Evolutionary conservation across 2,329 filamentous ascomycete species (phyloP), one percentile per base, ranked within the genome.

Genomic region (Rhynchosporium graminicola): DNA sequence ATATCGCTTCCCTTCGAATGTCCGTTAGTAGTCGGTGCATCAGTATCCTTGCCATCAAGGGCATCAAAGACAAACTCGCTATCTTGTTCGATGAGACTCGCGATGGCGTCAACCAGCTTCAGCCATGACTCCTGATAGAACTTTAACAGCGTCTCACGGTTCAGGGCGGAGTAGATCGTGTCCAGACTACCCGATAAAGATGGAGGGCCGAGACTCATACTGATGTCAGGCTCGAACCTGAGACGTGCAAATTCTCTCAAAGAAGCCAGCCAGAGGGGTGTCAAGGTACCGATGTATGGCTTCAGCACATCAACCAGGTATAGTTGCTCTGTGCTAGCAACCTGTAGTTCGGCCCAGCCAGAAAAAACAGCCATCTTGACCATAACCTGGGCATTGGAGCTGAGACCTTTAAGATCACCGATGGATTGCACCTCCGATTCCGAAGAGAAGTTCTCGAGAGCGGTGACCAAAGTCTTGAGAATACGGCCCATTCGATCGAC

Each of bases 81-180:
- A 73, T 99, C 95, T 76, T 97, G 94, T 72, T 98, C 95, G 63
- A 99, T 97, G 4, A 99, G 81, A 72, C 93, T 97, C 10, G 95
- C 94, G 75, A 99, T 98, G 3, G 95, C 96, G 77, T 99, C 93
- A 1, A 99, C 94, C 10, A 99, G 84, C 69, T 95, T 96, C 45
- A 99, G 81, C 95, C 95, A 99, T 0, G 92, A 92, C 63, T 96
- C 92, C 79, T 99, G 94, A 74, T 99, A 99, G 76, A 99, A 99
- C 74, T 88, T 89, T 13, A 99, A 82, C 46, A 98, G 80, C 0
- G 95, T 98, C 76, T 99, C 92, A 20, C 95, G 86, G 74, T 98
- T 98, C 65, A 99, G 80, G 0, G 95, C 94, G 42, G 95, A 92
- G 73, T 99, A 99, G 28, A 98, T 92, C 1, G 91, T 93, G 73